Percentiles rank a stretch among this genome's conserved stretches.
These are phyloP conservation scores for Aaosphaeria arxii DNA, from an alignment of 2,329 filamentous ascomycete species.

Conservation along the genomic window DNA sequence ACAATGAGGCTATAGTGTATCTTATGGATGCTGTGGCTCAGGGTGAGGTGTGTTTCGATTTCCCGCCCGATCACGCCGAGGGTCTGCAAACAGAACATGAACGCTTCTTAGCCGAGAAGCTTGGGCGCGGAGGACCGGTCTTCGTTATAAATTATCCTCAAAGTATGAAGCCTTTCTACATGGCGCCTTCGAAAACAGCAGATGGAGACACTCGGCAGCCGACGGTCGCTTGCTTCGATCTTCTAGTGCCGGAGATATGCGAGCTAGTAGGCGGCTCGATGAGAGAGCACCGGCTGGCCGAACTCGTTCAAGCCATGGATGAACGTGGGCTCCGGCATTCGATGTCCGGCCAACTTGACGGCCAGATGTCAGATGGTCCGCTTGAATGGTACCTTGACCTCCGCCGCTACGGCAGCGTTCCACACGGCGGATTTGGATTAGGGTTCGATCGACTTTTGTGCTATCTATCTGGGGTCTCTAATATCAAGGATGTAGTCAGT, in stretches of 20 bases:
- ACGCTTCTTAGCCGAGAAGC: conserved; percentile 70
- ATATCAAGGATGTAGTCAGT: conserved; percentile 79
- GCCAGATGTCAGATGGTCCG: conserved; percentile 20
- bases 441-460: conserved; percentile 85
- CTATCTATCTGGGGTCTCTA: conserved; percentile 78
- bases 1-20: conserved; percentile 70
- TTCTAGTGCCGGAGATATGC: conserved; percentile 80
- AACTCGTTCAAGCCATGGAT: conserved; percentile 69
- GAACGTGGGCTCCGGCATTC: conserved; percentile 58
- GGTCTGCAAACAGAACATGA: conserved; percentile 92
- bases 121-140: conserved; percentile 67
- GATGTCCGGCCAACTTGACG: conserved; percentile 6
- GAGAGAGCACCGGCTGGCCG: conserved; percentile 73
- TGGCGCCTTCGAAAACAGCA: conserved; percentile 51
- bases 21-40: conserved; percentile 59
- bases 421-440: conserved; percentile 86
- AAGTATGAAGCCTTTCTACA: conserved; percentile 88
- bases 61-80: conserved; percentile 66
- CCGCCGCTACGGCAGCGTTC: conserved; percentile 84
- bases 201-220: conserved; percentile 6
- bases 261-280: conserved; percentile 87
- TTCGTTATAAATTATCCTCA: conserved; percentile 95
- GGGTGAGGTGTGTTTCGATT: conserved; percentile 57
- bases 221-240: conserved; percentile 87
- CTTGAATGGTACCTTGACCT: conserved; percentile 88